Evolutionary conservation across 768 basidiomycete genomes (phyloP), one percentile per base, ranked within the genome.

Genomic region (Gymnopilus junonius): DNA sequence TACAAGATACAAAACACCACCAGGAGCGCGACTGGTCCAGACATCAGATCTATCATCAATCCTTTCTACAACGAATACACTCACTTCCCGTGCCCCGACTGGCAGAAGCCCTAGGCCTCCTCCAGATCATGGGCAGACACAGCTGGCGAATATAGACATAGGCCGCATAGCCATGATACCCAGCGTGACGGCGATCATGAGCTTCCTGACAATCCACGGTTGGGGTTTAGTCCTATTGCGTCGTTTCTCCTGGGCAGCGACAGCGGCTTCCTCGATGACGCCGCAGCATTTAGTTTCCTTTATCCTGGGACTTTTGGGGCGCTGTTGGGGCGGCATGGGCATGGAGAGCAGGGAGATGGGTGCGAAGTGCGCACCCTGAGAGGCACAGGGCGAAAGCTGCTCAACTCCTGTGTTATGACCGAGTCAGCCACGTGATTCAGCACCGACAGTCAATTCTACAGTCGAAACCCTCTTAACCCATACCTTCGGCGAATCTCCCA

Each of bases 101-200:
- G 5, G 83, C 87, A 4, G 83, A 75, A 2, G 83, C 83, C n/a
- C 71, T 70, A 1, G 65, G 64, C 57, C 77, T 75, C 50, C 78
- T 71, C 65, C 76, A 76, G n/a, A 95, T 83, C 84, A 92, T 90
- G n/a, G 88, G 85, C 37, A 87, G 78, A 70, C 89, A 91, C 7
- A 95, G 81, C 58, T 88, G 76, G 0, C 82, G 91, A 25, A 92
- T 82, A 71, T 94, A 94, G 2, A 95, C 94, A 72, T 96, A 97
- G 25, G 75, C 79, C 4, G 88, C 71, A 74, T 94, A 95, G 1
- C 87, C 63, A 88, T 82, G 61, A 95, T 78, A 0, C 79, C 89
- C 21, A 84, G 15, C 0, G 87, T 83, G 2, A 95, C 55, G 4
- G 76, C 81, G 27, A 94, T 80, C 69, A 87, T 79, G 35, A 92